Percentiles rank a stretch among this genome's conserved stretches.
Evolutionary conservation across 805 yeast species (phyloP).

Genomic region (Myxozyma udenii): DNA sequence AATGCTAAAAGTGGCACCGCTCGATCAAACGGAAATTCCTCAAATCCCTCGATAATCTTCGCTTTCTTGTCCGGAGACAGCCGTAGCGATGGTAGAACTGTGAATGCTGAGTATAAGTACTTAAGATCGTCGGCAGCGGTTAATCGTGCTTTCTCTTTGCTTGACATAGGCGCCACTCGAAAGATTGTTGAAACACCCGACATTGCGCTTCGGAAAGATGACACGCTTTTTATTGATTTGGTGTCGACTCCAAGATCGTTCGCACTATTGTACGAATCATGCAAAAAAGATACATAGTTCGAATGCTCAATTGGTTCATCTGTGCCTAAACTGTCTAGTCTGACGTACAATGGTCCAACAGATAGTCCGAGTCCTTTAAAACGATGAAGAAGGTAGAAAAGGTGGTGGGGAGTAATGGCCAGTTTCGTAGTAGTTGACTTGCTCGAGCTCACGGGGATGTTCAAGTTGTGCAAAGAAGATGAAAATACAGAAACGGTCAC

Average conservation of each 20-base stretch:
- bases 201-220: conserved; percentile 39
- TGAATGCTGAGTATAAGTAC: conserved; percentile 60
- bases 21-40: conserved; percentile 69
- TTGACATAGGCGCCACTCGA: conserved; percentile 31
- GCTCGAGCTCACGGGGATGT: conserved; percentile 7
- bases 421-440: conserved; percentile 39
- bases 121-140: conserved; percentile 34
- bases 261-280: conserved; percentile 25
- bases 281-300: conserved; percentile 55
- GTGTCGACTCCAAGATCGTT: conserved; percentile 28
- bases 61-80: conserved; percentile 60
- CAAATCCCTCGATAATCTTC: conserved; percentile 56
- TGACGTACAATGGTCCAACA: conserved; percentile 61
- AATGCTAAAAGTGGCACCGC: conserved; percentile 62
- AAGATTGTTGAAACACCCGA: conserved; percentile 47
- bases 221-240: conserved; percentile 32
- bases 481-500: conserved; percentile 9
- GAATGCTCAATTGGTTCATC: conserved; percentile 50
- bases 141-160: conserved; percentile 27
- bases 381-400: conserved; percentile 58
- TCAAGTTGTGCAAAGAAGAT: conserved; percentile 7
- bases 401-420: conserved; percentile 59
- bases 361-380: conserved; percentile 49
- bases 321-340: conserved; percentile 50
- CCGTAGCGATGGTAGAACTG: conserved; percentile 62